These are phyloP conservation scores for Nitzschia sp. DNA, from an alignment of 108 stramenopile genomes.

Conservation along the genomic window DNA sequence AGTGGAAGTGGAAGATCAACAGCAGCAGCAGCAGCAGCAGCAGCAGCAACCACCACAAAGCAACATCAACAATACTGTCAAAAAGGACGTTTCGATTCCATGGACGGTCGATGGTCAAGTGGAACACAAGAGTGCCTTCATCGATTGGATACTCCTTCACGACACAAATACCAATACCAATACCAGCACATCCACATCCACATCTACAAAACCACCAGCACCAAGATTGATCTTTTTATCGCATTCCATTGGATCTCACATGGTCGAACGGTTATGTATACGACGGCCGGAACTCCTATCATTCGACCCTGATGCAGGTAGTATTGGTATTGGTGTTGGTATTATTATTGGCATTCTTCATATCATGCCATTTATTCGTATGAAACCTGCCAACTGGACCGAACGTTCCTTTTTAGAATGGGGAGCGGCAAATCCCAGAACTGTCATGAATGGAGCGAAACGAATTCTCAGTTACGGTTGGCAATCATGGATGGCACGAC, in stretches of 20 bases:
- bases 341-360: slow-evolving; percentile 53
- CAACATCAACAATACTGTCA: background rate
- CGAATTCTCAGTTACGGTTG: too few species aligned
- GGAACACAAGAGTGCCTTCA: slow-evolving; percentile 67
- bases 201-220: too few species aligned
- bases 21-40: too few species aligned
- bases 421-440: slow-evolving; percentile 33
- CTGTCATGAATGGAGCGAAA: slow-evolving; percentile 36
- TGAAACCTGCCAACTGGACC: slow-evolving; percentile 34
- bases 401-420: slow-evolving; percentile 39
- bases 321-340: too few species aligned
- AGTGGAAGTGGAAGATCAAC: slow-evolving; percentile 29
- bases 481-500: too few species aligned
- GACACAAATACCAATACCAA: slow-evolving; percentile 12
- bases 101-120: slow-evolving; percentile 84
- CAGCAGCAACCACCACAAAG: too few species aligned
- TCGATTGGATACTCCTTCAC: slow-evolving; percentile 47
- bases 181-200: background rate
- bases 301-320: too few species aligned
- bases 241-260: slow-evolving; percentile 80
- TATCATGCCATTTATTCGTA: slow-evolving; percentile 80
- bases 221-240: slow-evolving; percentile 68
- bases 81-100: slow-evolving; percentile 26
- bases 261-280: slow-evolving; percentile 65
- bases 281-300: slow-evolving; percentile 57